Base-by-base conservation (phyloP, 306 rosid genomes). In the Leucaena leucocephala region DNA sequence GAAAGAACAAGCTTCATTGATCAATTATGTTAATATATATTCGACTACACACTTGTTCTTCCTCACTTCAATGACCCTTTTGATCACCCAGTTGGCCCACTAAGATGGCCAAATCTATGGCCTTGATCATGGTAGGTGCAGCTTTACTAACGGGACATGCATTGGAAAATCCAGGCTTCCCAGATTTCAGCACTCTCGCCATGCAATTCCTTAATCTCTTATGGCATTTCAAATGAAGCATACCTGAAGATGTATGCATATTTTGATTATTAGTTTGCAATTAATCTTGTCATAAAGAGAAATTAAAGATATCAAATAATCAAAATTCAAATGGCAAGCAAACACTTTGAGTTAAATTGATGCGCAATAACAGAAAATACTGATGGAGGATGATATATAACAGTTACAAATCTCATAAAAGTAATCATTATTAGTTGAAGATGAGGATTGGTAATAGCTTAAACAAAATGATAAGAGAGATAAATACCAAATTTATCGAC, bases 111-210 rank as follows among this genome's bases (percentile, higher is more conserved):
- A 91, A 55, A 76, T 94, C 94, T 92, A 94, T 92, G 77, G 90
- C 97, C 71, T 84, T 88, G 42, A 87, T 86, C 97, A 92, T 94
- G 11, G 91, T 92, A 13, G 97, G 83, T 58, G 84, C 89, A 59
- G 91, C 90, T 5, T 59, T 82, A 46, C 82, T 82, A 39, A 77
- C 72, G 8, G 97, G 97, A 78, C 95, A 92, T 58, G 70, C 81
- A 63, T 73, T 45, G 0, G 98, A 91, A 83, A 92, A 94, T 72
- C 98, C 97, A 74, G 12, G 78, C 82, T 86, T 91, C 13, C 98
- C 95, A 22, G 97, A 89, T 55, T 87, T 87, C 7, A 64, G 82
- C 50, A 65, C 93, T 83, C 33, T 87, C 78, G 17, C 86, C 13
- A 94, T 86, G 78, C 97, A 94, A 14, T 54, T 85, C 91, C 82